Evolutionary conservation across 2,329 filamentous ascomycete genomes (phyloP), one percentile per base, ranked within the genome.

Genomic region (Bimuria novae-zelandiae): DNA sequence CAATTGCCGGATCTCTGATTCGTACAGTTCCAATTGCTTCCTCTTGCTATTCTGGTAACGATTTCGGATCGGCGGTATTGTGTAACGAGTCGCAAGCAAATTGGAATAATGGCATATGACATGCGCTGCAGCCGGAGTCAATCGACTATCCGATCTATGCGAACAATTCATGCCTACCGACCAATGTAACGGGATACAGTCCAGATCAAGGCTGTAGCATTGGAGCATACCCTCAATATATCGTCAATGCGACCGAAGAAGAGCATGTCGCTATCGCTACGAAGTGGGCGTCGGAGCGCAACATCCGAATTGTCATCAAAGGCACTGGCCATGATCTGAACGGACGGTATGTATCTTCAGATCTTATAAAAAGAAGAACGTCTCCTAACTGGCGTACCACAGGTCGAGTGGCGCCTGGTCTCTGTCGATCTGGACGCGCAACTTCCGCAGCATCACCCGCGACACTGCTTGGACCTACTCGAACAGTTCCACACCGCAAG

Each of bases 131-230:
- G 35, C 70, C 71, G 0, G 71, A 73, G 30, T 64, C 61, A 8
- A 64, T 69, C 44, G 63, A 61, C 16, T 68, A 61, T 35, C 58
- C 61, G 0, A 52, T 72, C 7, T 72, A 57, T 30, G 59, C 65
- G 1, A 72, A 73, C 44, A 67, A 72, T 23, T 69, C 71, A 0
- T 73, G 72, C 19, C 7, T 75, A 0, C 70, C 72, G 0, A 62
- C 63, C 1, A 56, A 49, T 7, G 55, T 49, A 0, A 25, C 48
- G 4, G 71, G 65, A 1, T 73, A 69, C 25, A 54, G 39, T 5
- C 49, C 62, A 10, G 55, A 37, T 0, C 47, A 53, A 7, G 68
- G 67, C 0, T 75, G 72, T 45, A 54, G 32, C 11, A 52, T 71
- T 7, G 67, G 70, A 1, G 69, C 61, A 0, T 53, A 70, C 19